Conservation (phyloP, 768 basidiomycete genomes). For the Xerocomellus amylosporus region DNA sequence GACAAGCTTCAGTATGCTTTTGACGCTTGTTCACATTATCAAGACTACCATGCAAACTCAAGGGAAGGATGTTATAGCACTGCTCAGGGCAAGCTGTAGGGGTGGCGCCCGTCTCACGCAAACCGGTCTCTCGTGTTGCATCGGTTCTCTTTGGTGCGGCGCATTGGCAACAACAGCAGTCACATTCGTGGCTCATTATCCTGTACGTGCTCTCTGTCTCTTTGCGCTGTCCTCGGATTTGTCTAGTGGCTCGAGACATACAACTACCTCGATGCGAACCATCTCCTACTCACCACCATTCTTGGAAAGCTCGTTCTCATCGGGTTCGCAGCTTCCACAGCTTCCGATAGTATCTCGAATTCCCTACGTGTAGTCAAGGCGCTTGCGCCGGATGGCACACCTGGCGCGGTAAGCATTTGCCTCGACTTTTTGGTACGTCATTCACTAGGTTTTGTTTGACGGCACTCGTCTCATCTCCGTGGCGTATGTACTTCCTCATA, state of each 20-base stretch:
- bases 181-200: slow-evolving; percentile 91
- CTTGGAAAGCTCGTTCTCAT: slow-evolving; percentile 71
- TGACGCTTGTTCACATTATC: slow-evolving; percentile 90
- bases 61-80: slow-evolving; percentile 62
- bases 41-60: slow-evolving; percentile 97
- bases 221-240: slow-evolving; percentile 3
- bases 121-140: slow-evolving; percentile 29
- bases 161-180: slow-evolving; percentile 90
- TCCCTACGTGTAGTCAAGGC: slow-evolving; percentile 89
- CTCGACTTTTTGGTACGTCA: no score
- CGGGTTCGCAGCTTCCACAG: slow-evolving; percentile 82
- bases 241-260: slow-evolving; percentile 80
- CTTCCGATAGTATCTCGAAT: slow-evolving; percentile 85
- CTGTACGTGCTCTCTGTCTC: slow-evolving; percentile 45
- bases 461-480: no score
- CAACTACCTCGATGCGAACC: slow-evolving; percentile 66
- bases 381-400: no score
- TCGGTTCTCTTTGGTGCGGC: slow-evolving; percentile 84
- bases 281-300: slow-evolving; percentile 55
- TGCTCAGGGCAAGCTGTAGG: slow-evolving; percentile 46
- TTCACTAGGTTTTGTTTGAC: no score
- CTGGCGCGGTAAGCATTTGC: no score
- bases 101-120: background rate
- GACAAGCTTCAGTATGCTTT: slow-evolving; percentile 83
- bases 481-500: no score